Evolutionary conservation across 495 filamentous ascomycete species (phyloP).

Genomic region (Hypoxylon cercidicola): DNA sequence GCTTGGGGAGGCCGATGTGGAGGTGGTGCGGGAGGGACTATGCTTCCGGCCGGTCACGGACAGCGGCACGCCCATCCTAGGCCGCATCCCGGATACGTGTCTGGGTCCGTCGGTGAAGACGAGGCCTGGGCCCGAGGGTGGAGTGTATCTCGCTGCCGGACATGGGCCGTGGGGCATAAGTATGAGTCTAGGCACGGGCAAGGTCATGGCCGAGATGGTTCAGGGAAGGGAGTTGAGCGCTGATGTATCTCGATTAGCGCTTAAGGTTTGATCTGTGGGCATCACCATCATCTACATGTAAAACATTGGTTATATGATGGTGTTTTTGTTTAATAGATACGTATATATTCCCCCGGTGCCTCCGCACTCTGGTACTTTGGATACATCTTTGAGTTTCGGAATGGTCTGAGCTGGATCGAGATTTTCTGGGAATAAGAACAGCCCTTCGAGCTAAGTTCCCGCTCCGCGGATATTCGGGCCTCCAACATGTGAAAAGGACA

Average conservation of each 20-base stretch:
- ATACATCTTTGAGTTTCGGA: too few relatives aligned
- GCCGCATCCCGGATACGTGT: conserved; percentile 61
- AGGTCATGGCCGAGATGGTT: conserved; percentile 72
- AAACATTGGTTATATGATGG: too few relatives aligned
- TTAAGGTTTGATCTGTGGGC: conserved; percentile 28
- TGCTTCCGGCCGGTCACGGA: conserved; percentile 78
- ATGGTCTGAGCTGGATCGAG: too few relatives aligned
- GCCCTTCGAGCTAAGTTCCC: too few relatives aligned
- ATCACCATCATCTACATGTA: too few relatives aligned
- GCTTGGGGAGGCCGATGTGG: conserved; percentile 67
- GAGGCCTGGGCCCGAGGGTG: conserved; percentile 60
- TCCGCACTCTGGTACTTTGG: too few relatives aligned
- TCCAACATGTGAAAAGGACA: too few relatives aligned
- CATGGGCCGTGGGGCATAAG: conserved; percentile 81
- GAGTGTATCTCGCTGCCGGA: conserved; percentile 76
- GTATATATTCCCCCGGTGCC: too few relatives aligned
- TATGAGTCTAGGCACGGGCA: conserved; percentile 71
- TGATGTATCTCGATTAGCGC: conserved; percentile 60
- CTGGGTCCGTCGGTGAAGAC: conserved; percentile 60
- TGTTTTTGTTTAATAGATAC: too few relatives aligned
- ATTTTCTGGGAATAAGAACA: too few relatives aligned
- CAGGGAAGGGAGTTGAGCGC: conserved; percentile 59
- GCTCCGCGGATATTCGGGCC: too few relatives aligned
- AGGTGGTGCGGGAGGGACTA: conserved; percentile 71
- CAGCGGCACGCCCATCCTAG: conserved; percentile 70